These are phyloP conservation scores for Antitrichia curtipendula DNA, from an alignment of 225 moss, liverwort and hornwort species.

Conservation along the genomic window DNA sequence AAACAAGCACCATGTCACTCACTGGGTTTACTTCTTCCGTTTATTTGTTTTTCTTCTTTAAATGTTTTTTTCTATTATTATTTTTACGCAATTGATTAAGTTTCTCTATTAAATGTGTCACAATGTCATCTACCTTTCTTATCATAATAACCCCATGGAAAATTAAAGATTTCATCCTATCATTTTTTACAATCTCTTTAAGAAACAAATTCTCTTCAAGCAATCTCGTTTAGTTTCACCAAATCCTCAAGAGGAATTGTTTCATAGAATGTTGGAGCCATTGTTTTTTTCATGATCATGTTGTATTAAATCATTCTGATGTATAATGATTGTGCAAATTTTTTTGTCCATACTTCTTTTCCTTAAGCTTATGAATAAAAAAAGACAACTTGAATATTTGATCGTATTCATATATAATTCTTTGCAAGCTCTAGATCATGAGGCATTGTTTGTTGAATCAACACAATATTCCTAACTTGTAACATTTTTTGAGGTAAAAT, in stretches of 20 bases:
- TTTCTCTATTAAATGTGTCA: too few relatives aligned
- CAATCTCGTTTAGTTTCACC: background rate
- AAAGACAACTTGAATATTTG: background rate
- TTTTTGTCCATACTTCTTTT: background rate
- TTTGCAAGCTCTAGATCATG: background rate
- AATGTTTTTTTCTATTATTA: too few relatives aligned
- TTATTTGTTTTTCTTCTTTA: too few relatives aligned
- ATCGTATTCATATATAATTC: background rate
- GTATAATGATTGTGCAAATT: background rate
- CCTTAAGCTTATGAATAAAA: background rate
- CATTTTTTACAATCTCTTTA: background rate
- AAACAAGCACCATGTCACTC: too few relatives aligned
- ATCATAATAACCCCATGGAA: too few relatives aligned
- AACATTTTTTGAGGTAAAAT: too few relatives aligned
- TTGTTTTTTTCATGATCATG: background rate
- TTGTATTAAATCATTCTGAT: background rate
- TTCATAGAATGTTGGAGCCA: background rate
- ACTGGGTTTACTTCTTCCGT: too few relatives aligned
- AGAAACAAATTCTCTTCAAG: background rate
- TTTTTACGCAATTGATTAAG: too few relatives aligned
- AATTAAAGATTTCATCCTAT: too few relatives aligned
- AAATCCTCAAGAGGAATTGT: background rate
- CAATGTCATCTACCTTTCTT: too few relatives aligned
- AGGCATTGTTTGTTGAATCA: too few relatives aligned
- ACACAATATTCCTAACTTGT: too few relatives aligned